Evolutionary conservation across 768 basidiomycete species (phyloP).

Genomic region (Pleurotus giganteus): DNA sequence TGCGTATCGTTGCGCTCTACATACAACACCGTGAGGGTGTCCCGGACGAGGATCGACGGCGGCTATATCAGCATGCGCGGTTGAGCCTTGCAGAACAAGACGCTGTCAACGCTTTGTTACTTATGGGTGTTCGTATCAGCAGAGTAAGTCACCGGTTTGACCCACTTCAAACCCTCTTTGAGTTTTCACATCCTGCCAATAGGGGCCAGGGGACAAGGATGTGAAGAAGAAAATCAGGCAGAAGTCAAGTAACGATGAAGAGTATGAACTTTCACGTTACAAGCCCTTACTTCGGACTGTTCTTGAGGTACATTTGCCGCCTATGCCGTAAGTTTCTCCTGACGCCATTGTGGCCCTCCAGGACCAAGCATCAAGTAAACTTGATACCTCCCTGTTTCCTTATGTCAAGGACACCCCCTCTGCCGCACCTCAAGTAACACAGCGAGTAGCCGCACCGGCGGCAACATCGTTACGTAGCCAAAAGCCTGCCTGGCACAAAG

Average conservation of each 20-base stretch:
- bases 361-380: conserved; percentile 80
- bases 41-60: conserved; percentile 94
- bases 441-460: conserved; percentile 52
- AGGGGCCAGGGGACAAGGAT: conserved; percentile 79
- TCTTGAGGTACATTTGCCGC: conserved; percentile 60
- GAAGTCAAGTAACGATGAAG: conserved; percentile 75
- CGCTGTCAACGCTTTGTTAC: conserved; percentile 81
- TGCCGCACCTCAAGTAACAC: conserved; percentile 41
- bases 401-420: conserved; percentile 83
- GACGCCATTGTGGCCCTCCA: conserved; percentile 26
- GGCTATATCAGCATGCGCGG: conserved; percentile 93
- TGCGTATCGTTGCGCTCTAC: conserved; percentile 93
- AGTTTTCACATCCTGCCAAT: background rate
- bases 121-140: conserved; percentile 79
- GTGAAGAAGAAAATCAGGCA: conserved; percentile 80
- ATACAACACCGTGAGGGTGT: conserved; percentile 95
- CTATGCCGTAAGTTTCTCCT: background rate
- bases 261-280: conserved; percentile 94
- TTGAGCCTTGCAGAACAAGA: conserved; percentile 88
- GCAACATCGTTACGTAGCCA: conserved; percentile 83
- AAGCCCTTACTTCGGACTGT: conserved; percentile 80
- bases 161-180: background rate
- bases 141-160: conserved; percentile 52
- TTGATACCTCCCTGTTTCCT: conserved; percentile 82
- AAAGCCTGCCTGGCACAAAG: conserved; percentile 87